Base-by-base conservation (phyloP, 2,329 filamentous ascomycete genomes). In the Paramyrothecium sp. region DNA sequence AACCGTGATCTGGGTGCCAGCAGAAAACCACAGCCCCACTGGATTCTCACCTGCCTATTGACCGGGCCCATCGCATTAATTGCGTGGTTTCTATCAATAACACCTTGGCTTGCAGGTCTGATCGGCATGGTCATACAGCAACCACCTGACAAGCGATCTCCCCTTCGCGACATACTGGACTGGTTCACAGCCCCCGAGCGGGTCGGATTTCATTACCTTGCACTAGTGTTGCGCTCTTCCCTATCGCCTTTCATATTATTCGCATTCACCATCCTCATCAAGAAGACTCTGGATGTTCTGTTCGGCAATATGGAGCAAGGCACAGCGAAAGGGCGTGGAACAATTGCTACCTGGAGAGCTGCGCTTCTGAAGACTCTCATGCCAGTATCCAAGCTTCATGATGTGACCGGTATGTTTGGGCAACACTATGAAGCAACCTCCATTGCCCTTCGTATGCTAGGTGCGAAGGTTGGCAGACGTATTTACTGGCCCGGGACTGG, bases 401-500 rank as follows among this genome's bases (percentile, higher is more conserved):
- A 78, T 20, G 62, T 85, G 53, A 82, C 80, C 0, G 72, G 74
- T 33, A 69, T 85, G 20, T 80, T 83, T 57, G 82, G 82, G 10
- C 74, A 76, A 26, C 82, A 85, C 61, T 85, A 85, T 61, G 81
- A 83, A 59, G 73, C 76, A 11, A 84, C 81, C 1, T 84, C 81
- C 0, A 68, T 79, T 46, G 74, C 79, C 1, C 69, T 82, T 10
- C 73, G 82, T 16, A 69, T 78, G 56, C 69, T 85, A 19, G 82
- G 82, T 17, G 79, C 75, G 16, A 79, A 76, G 63, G 73, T 83
- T 44, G 82, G 82, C 22, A 74, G 75, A 63, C 75, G 78, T 4
- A 77, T 85, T 0, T 85, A 85, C 66, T 85, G 82, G 82, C 82
- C 82, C 3, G 82, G 82, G 8, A 83, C 79, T n/a, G 82, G 82